Conservation (phyloP, 2,329 filamentous ascomycete species). For the Beauveria brongniartii region DNA sequence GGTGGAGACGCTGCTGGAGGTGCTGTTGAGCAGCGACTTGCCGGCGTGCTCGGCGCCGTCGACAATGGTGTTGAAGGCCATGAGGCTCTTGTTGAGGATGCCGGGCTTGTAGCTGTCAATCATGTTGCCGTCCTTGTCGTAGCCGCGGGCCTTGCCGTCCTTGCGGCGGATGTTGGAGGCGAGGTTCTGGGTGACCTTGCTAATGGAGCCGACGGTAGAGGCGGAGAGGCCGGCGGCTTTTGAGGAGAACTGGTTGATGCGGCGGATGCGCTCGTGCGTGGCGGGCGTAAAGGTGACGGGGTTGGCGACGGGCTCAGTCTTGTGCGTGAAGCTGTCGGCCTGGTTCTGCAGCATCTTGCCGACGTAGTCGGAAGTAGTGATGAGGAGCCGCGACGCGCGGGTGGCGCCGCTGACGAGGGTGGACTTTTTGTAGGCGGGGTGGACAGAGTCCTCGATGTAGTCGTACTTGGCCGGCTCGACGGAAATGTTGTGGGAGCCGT, state of each 20-base stretch:
- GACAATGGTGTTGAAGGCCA: constrained; percentile 89
- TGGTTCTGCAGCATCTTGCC: constrained; percentile 69
- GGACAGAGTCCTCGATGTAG: constrained; percentile 68
- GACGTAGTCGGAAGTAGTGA: constrained; percentile 75
- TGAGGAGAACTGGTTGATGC: constrained; percentile 79
- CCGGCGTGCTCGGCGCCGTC: constrained; percentile 89
- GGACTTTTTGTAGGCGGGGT: constrained; percentile 88
- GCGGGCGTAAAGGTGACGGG: constrained; percentile 82
- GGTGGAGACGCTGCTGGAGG: constrained; percentile 70
- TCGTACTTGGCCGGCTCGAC: constrained; percentile 61
- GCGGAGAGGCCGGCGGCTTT: constrained; percentile 72
- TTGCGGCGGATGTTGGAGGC: constrained; percentile 59
- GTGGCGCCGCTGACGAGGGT: constrained; percentile 79
- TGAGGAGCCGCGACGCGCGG: constrained; percentile 81
- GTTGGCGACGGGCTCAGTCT: constrained; percentile 66
- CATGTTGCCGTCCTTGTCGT: constrained; percentile 62
- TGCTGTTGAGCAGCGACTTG: constrained; percentile 64
- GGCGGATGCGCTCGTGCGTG: constrained; percentile 77
- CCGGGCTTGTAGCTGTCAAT: constrained; percentile 72
- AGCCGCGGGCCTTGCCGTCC: constrained; percentile 47
- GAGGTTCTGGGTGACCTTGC: constrained; percentile 79
- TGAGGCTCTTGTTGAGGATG: constrained; percentile 88
- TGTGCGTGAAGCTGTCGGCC: constrained; percentile 73
- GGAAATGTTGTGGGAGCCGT: constrained; percentile 55
- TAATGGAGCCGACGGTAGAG: constrained; percentile 79